Percentiles rank a stretch among this genome's conserved stretches.
phyloP scores from a whole-genome alignment of 2,329 filamentous ascomycete species.

The Elsinoe batatas region DNA sequence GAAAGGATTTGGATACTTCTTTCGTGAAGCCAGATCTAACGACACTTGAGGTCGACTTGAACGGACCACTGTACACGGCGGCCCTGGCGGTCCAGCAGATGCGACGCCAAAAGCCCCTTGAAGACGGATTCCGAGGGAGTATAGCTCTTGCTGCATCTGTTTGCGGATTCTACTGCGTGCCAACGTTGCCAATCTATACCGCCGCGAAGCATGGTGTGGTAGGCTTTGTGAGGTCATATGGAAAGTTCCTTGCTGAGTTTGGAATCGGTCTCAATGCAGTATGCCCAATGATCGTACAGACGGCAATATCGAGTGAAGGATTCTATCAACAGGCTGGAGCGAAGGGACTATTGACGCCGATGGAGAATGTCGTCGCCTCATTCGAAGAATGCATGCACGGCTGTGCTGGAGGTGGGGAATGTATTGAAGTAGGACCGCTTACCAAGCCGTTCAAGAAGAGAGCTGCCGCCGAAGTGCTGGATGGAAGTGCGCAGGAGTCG shows the following conservation, averaged over 20 bases:
- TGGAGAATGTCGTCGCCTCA: slow-evolving; percentile 32
- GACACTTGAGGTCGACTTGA: slow-evolving; percentile 33
- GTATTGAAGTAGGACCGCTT: slow-evolving; percentile 34
- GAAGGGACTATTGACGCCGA: slow-evolving; percentile 29
- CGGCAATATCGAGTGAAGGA: slow-evolving; percentile 27
- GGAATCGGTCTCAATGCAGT: slow-evolving; percentile 35
- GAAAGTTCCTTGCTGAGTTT: slow-evolving; percentile 31
- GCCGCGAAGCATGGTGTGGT: slow-evolving; percentile 34
- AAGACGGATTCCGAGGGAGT: slow-evolving; percentile 30
- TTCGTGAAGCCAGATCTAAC: slow-evolving; percentile 33
- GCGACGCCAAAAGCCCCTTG: slow-evolving; percentile 29
- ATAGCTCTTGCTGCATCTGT: slow-evolving; percentile 31
- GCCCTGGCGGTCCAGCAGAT: slow-evolving; percentile 37
- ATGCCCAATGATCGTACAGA: slow-evolving; percentile 33
- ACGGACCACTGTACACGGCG: slow-evolving; percentile 34
- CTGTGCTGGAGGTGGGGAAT: slow-evolving; percentile 30
- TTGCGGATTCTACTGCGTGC: slow-evolving; percentile 35
- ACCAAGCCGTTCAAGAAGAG: slow-evolving; percentile 22
- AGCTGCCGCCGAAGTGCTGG: slow-evolving; percentile 25
- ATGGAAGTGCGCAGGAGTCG: slow-evolving; percentile 18
- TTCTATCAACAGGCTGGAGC: slow-evolving; percentile 33
- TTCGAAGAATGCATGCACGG: slow-evolving; percentile 31
- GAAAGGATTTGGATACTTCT: not conserved
- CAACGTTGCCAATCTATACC: slow-evolving; percentile 35
- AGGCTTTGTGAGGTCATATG: slow-evolving; percentile 33